phyloP scores from a whole-genome alignment of 495 filamentous ascomycete genomes.

The Aspergillus leporis region DNA sequence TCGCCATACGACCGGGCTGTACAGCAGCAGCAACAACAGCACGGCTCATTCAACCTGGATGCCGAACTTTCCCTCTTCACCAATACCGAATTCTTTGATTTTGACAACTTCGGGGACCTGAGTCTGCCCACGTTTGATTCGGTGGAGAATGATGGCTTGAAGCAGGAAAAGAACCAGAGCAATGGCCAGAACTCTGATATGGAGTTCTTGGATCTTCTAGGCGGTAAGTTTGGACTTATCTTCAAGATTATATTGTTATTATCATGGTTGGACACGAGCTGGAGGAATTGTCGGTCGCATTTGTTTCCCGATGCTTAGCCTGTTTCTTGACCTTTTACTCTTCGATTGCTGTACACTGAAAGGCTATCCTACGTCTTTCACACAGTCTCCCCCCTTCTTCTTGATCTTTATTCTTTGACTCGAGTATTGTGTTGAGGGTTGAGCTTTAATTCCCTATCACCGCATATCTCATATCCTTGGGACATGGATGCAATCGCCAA shows the following conservation, averaged over 20 bases:
- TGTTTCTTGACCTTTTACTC: not conserved
- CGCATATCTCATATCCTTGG: not conserved
- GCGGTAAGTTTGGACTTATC: conserved; percentile 37
- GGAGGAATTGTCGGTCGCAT: not conserved
- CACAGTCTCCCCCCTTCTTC: not conserved
- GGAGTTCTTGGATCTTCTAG: conserved; percentile 48
- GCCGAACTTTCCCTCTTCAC: conserved; percentile 87
- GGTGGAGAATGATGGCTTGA: conserved; percentile 30
- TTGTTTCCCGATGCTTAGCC: not conserved
- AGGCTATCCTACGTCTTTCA: not conserved
- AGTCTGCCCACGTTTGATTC: conserved; percentile 39
- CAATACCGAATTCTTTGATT: conserved; percentile 92
- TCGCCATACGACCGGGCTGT: conserved; percentile 64
- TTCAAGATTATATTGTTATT: conserved; percentile 1
- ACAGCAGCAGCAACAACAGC: conserved; percentile 50
- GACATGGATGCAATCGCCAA: conserved; percentile 8
- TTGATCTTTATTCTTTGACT: not conserved
- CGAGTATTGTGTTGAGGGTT: not conserved
- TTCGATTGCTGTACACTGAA: not conserved
- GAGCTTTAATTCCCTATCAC: not conserved
- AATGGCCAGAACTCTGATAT: conserved; percentile 32
- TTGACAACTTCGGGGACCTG: conserved; percentile 60
- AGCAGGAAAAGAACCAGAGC: conserved; percentile 24
- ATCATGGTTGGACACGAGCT: conserved; percentile 8
- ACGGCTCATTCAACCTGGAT: conserved; percentile 62